Conservation (phyloP, 305 asterid genomes). For the Fraxinus platypoda region DNA sequence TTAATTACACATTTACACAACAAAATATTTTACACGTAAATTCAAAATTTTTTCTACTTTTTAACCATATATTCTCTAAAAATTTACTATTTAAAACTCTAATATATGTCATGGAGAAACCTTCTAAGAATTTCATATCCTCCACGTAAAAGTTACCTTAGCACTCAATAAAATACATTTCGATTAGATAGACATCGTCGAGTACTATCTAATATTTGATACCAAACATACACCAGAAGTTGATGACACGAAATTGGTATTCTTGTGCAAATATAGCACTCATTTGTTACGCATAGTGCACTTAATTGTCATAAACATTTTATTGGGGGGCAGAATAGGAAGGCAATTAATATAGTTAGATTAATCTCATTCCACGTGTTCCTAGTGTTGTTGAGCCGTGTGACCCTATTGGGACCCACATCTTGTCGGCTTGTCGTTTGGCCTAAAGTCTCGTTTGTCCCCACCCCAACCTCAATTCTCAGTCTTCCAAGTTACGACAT, state of each 20-base stretch:
- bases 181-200: background rate
- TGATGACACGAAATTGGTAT: background rate
- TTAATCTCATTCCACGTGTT: constrained; percentile 20
- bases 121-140: background rate
- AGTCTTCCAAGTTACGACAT: background rate
- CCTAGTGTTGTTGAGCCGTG: constrained; percentile 39
- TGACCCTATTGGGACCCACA: constrained; percentile 38
- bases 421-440: constrained; percentile 65
- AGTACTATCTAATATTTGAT: background rate
- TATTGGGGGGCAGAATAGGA: background rate
- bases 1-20: too few species aligned
- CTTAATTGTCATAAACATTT: background rate
- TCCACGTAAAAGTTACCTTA: too few species aligned
- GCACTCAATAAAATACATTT: background rate
- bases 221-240: background rate
- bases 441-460: constrained; percentile 43
- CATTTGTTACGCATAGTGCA: background rate
- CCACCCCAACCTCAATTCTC: constrained; percentile 7
- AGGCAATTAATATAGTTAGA: constrained; percentile 4
- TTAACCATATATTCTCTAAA: too few species aligned
- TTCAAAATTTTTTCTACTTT: too few species aligned
- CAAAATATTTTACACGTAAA: too few species aligned
- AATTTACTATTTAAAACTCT: background rate
- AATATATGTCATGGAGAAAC: background rate
- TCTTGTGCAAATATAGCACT: background rate